phyloP scores from a whole-genome alignment of 306 rosid genomes.

The barrel medic (Medicago truncatula) region DNA sequence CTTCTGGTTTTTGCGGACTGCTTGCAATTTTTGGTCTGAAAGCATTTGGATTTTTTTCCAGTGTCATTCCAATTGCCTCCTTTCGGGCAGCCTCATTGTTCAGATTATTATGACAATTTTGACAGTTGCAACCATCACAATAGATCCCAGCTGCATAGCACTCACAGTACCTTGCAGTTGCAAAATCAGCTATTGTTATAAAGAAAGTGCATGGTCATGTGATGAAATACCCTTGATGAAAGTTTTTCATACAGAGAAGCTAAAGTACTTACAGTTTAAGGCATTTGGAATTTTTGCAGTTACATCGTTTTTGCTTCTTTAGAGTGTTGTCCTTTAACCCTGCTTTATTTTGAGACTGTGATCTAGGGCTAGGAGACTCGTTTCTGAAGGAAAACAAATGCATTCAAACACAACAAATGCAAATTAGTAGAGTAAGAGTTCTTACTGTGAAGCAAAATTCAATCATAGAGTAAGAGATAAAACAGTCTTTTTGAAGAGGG shows the following conservation, averaged over 20 bases:
- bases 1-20: slow-evolving; percentile 64
- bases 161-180: slow-evolving; percentile 79
- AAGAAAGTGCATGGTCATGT: not conserved
- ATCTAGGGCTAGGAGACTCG: slow-evolving; percentile 74
- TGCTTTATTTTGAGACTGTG: slow-evolving; percentile 50
- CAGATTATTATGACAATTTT: slow-evolving; percentile 74
- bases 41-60: slow-evolving; percentile 85
- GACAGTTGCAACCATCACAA: slow-evolving; percentile 79
- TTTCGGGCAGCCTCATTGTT: slow-evolving; percentile 71
- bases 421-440: slow-evolving; percentile 11
- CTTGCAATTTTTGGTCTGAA: slow-evolving; percentile 79
- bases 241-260: slow-evolving; percentile 7
- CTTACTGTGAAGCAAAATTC: slow-evolving; percentile 10
- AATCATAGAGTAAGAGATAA: slow-evolving; percentile 1
- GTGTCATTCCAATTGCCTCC: slow-evolving; percentile 66
- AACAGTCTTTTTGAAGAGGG: slow-evolving; percentile 16
- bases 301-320: slow-evolving; percentile 88
- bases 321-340: slow-evolving; percentile 77
- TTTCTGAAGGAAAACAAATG: slow-evolving; percentile 57
- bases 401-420: slow-evolving; percentile 34
- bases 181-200: slow-evolving; percentile 29
- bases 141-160: slow-evolving; percentile 82
- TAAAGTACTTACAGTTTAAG: slow-evolving; percentile 81
- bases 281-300: slow-evolving; percentile 90
- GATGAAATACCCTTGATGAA: slow-evolving; percentile 32